Evolutionary conservation across 1,284 basidiomycete genomes (phyloP).

Genomic region (Papiliotrema terrestris): DNA sequence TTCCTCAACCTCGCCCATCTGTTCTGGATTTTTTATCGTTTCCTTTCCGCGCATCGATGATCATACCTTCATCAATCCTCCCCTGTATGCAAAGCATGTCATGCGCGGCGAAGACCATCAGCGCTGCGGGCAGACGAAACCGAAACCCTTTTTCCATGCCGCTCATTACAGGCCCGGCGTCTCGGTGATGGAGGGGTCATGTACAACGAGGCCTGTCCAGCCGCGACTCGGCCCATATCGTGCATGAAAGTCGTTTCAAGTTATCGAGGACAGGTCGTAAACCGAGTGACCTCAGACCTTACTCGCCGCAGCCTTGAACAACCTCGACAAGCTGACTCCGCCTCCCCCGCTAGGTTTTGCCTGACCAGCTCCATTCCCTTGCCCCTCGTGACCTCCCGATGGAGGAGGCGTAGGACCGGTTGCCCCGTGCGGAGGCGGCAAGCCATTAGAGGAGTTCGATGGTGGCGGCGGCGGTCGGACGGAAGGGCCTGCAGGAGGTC

Average conservation of each 20-base stretch:
- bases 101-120: no score
- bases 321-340: background rate
- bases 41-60: background rate
- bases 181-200: no score
- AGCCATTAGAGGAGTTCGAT: background rate
- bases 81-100: no score
- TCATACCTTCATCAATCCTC: no score
- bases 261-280: background rate
- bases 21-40: background rate
- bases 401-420: background rate
- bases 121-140: no score
- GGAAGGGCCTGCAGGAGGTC: no score
- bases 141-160: no score
- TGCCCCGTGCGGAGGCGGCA: background rate
- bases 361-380: background rate
- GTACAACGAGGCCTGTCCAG: no score
- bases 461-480: no score
- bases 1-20: no score
- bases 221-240: no score
- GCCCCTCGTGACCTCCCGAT: background rate
- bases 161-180: no score
- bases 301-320: conserved; percentile 5
- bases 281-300: background rate
- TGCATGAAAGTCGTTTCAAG: background rate
- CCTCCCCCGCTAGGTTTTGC: background rate